These are phyloP conservation scores for Diaporthe ilicicola DNA, from an alignment of 2,329 filamentous ascomycete species.

Conservation along the genomic window DNA sequence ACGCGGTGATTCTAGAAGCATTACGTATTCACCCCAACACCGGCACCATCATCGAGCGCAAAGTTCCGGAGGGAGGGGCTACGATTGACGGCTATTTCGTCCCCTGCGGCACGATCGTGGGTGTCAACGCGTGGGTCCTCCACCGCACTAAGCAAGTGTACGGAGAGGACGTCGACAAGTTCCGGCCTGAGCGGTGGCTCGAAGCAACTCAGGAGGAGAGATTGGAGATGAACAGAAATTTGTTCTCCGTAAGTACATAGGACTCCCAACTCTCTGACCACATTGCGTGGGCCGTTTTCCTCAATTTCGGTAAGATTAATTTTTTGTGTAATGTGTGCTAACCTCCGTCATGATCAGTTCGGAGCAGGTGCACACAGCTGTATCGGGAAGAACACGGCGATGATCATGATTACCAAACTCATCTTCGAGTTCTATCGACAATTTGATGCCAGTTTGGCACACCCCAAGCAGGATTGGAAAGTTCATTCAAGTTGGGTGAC, in stretches of 20 bases:
- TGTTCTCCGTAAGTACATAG: slow-evolving; percentile 13
- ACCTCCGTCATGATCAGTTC: too few relatives aligned
- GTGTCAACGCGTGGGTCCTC: slow-evolving; percentile 67
- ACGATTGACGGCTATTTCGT: slow-evolving; percentile 50
- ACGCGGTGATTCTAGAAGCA: slow-evolving; percentile 67
- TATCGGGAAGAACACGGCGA: slow-evolving; percentile 41
- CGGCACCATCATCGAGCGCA: slow-evolving; percentile 65
- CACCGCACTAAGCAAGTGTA: slow-evolving; percentile 65
- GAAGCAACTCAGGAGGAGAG: slow-evolving; percentile 18
- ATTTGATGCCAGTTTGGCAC: neutral
- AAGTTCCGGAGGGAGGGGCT: slow-evolving; percentile 62
- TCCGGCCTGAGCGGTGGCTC: slow-evolving; percentile 64
- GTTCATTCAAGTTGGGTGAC: neutral
- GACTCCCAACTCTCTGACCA: too few relatives aligned
- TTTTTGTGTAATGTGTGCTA: too few relatives aligned
- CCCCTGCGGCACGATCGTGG: slow-evolving; percentile 53
- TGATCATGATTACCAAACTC: slow-evolving; percentile 13
- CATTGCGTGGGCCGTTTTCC: too few relatives aligned
- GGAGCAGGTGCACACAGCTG: slow-evolving; percentile 59
- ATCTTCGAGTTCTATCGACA: slow-evolving; percentile 7
- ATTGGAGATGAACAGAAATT: slow-evolving; percentile 32
- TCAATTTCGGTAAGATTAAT: too few relatives aligned
- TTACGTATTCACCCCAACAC: slow-evolving; percentile 69
- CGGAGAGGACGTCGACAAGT: slow-evolving; percentile 62
- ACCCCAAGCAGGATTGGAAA: neutral